A percentile compares a stretch with the other conserved stretches of the same genome.
phyloP scores from a whole-genome alignment of 1,139 yeast genomes.

The Kurtzmaniella quercitrusa region DNA sequence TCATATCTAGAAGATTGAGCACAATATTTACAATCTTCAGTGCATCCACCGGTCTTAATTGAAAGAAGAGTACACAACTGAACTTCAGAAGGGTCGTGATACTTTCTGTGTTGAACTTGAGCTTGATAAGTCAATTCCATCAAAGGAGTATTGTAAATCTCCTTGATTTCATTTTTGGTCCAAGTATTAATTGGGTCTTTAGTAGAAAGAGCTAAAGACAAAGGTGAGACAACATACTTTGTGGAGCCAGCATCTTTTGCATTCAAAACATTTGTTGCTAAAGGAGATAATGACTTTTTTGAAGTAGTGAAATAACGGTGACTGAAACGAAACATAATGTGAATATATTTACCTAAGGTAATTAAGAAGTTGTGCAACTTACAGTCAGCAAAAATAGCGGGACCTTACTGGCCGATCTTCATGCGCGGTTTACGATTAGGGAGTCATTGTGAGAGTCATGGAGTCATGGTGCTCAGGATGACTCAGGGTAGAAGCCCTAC shows the following conservation, averaged over 20 bases:
- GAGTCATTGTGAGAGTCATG: neutral
- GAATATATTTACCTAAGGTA: neutral
- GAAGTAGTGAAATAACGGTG: neutral
- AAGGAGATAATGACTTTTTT: constrained; percentile 3
- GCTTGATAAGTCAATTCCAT: constrained; percentile 61
- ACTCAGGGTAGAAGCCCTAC: constrained; percentile 1
- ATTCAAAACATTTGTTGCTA: constrained; percentile 5
- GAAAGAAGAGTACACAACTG: constrained; percentile 74
- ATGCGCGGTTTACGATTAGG: neutral
- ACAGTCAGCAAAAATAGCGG: neutral
- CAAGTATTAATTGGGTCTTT: constrained; percentile 46
- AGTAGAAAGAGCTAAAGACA: constrained; percentile 16
- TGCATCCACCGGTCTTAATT: constrained; percentile 77
- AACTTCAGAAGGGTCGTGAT: constrained; percentile 66
- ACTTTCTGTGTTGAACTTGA: constrained; percentile 61
- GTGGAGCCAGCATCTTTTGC: constrained; percentile 4
- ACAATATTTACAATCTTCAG: constrained; percentile 80
- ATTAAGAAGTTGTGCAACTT: neutral
- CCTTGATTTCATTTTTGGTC: constrained; percentile 56
- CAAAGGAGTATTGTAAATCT: constrained; percentile 62
- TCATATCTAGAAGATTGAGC: constrained; percentile 68
- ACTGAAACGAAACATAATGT: neutral
- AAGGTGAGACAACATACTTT: constrained; percentile 8
- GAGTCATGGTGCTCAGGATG: neutral
- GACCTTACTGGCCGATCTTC: neutral